Conservation (phyloP, 2,329 filamentous ascomycete genomes). For the Aspergillus costaricaensis region DNA sequence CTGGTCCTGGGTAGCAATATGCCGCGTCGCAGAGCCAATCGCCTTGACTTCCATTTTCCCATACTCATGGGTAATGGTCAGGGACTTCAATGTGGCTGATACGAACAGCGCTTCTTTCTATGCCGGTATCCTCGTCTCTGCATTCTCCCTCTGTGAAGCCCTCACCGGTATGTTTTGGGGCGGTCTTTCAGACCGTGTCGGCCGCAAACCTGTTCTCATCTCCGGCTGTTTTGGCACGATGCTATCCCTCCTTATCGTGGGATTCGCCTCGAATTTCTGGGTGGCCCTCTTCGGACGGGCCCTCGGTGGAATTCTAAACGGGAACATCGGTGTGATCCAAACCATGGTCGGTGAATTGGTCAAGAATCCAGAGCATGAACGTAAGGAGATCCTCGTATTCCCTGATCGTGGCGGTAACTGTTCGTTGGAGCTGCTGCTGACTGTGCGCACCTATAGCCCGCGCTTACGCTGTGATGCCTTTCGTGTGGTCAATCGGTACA, state of each 20-base stretch:
- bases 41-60: slow-evolving; percentile 92
- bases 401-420: not conserved
- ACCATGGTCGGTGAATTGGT: slow-evolving; percentile 92
- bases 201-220: slow-evolving; percentile 81
- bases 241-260: slow-evolving; percentile 78
- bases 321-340: slow-evolving; percentile 87
- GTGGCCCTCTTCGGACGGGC: slow-evolving; percentile 74
- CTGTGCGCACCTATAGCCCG: slow-evolving; percentile 57
- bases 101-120: slow-evolving; percentile 81
- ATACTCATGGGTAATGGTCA: slow-evolving; percentile 83
- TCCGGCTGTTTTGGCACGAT: slow-evolving; percentile 81
- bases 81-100: slow-evolving; percentile 71
- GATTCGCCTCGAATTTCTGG: slow-evolving; percentile 81
- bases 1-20: slow-evolving; percentile 66
- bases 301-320: slow-evolving; percentile 80
- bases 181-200: slow-evolving; percentile 74
- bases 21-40: slow-evolving; percentile 88
- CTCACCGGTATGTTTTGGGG: slow-evolving; percentile 89
- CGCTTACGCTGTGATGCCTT: slow-evolving; percentile 90
- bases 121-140: slow-evolving; percentile 82
- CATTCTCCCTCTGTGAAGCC: slow-evolving; percentile 80
- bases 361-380: slow-evolving; percentile 80
- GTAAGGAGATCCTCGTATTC: slow-evolving; percentile 52
- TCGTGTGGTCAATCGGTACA: slow-evolving; percentile 88
- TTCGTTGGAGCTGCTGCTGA: slow-evolving; percentile 11